Evolutionary conservation across 2,329 filamentous ascomycete genomes (phyloP), one percentile per base, ranked within the genome.

Genomic region (Aureobasidium pullulans): DNA sequence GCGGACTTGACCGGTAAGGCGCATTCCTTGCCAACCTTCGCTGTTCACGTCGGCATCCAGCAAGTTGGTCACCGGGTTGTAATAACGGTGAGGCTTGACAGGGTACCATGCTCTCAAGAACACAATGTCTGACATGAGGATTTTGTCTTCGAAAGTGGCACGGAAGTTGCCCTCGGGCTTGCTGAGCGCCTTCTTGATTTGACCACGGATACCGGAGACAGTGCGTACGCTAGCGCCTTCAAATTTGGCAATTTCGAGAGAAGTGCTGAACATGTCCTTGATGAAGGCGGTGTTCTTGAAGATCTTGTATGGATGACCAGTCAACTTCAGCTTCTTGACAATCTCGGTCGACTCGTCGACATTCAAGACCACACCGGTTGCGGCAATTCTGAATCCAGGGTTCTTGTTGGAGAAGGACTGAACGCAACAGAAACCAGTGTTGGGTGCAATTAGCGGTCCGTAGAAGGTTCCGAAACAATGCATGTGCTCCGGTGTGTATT

Each of bases 211-310:
- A 56, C 95, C 95, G 1, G 92, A 96, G 28, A 99, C 95, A 0
- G 95, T 99, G 70, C 92, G 90, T 76, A 99, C 93, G 59, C 89
- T 86, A 9, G 94, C 94, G 60, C 94, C 94, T 77, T 99, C 94
- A 69, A 99, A 99, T 72, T 97, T 99, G 68, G 94, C 93, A 64
- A 99, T 94, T 72, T 99, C 94, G 43, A 99, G 85, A 0, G 90
- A 82, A 0, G 88, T 87, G 70, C 84, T 91, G 81, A 99, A 99
- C 94, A 99, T 99, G 76, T 96, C 90, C 74, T 94, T 95, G 77
- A 99, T 91, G 72, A 99, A 99, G 40, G 94, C 92, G 0, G 94
- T 99, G 78, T 99, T 99, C 76, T 96, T 96, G 84, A 95, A 97
- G 74, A 97, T 95, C 77, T 97, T 97, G 82, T 94, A 95, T 1